Base-by-base conservation (phyloP, 208 protist species). In the Trypanosoma melophagium region DNA sequence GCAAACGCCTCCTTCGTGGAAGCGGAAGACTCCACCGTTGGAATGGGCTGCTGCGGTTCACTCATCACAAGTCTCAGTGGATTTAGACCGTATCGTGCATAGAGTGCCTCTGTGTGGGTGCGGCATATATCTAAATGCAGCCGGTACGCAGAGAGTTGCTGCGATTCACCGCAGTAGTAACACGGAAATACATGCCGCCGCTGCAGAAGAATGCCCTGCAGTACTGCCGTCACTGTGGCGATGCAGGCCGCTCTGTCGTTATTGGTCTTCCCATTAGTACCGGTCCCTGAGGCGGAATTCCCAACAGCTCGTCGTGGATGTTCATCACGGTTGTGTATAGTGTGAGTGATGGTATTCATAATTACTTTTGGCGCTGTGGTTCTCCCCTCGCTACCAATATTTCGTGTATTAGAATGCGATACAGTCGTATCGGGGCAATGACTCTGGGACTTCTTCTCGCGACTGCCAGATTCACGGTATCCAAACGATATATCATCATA, bases 151-250 rank as follows among this genome's bases (percentile, higher is more conserved):
- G 60, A 71, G 13, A 81, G 45, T 42, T 59, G 69, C 50, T 88
- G 82, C 74, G 76, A 63, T 60, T 90, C 84, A 0, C 72, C 88
- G 53, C 88, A 94, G 52, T 83, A 70, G 61, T 87, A 94, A 59
- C 88, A 94, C 3, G 88, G 88, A 57, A 91, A 45, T 58, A 86
- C 70, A 52, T 78, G 81, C 3, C 85, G 88, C 3, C 75, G 76
- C 71, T 91, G 83, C 56, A 84, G 28, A 24, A 89, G 63, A 45
- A 86, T 70, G 7, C 83, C 86, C 54, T 90, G 86, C 63, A 89
- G 56, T 66, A 86, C 76, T 44, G 81, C 70, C 3, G 79, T 74
- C 0, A 58, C 66, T 7, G 64, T 44, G 21, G 71, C 58, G 16
- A 77, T 62, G 50, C 63, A 60, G 9, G 64, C 19, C 1, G 62